These are phyloP conservation scores for Kwoniella dejecticola DNA, from an alignment of 768 basidiomycete genomes.

Conservation along the genomic window DNA sequence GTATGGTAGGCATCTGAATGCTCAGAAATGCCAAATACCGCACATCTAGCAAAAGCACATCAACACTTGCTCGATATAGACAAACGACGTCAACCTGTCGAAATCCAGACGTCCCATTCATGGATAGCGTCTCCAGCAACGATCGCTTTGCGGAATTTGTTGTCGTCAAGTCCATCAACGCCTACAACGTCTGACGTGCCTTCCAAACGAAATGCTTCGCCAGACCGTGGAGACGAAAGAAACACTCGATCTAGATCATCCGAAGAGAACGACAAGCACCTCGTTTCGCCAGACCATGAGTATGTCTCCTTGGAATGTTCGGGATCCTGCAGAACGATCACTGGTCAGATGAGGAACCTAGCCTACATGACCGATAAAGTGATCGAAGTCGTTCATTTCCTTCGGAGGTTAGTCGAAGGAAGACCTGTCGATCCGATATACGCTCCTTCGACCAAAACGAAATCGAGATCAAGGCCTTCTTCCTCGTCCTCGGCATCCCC, in stretches of 20 bases:
- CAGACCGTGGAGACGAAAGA: conserved; percentile 18
- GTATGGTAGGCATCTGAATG: conserved; percentile 40
- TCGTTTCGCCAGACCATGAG: conserved; percentile 6
- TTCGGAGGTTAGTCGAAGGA: conserved; percentile 46
- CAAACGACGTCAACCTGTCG: conserved; percentile 11
- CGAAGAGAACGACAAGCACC: neutral
- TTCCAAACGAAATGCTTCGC: conserved; percentile 32
- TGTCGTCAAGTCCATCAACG: conserved; percentile 27
- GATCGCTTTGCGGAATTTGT: conserved; percentile 42
- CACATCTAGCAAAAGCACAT: conserved; percentile 19
- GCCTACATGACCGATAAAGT: conserved; percentile 42
- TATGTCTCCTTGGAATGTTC: conserved; percentile 39
- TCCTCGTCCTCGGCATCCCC: neutral
- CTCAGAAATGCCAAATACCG: conserved; percentile 36
- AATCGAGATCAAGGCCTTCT: neutral
- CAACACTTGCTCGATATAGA: conserved; percentile 37
- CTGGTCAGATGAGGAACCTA: conserved; percentile 35
- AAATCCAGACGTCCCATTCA: conserved; percentile 5
- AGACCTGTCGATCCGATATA: neutral
- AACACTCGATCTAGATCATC: conserved; percentile 13
- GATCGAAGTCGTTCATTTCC: conserved; percentile 46
- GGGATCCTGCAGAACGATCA: conserved; percentile 41
- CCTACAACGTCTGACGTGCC: conserved; percentile 5
- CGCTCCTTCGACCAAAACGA: too few relatives aligned
- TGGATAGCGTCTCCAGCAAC: conserved; percentile 44